Evolutionary conservation across 257 asterid species (phyloP).

Genomic region (Plantago major): DNA sequence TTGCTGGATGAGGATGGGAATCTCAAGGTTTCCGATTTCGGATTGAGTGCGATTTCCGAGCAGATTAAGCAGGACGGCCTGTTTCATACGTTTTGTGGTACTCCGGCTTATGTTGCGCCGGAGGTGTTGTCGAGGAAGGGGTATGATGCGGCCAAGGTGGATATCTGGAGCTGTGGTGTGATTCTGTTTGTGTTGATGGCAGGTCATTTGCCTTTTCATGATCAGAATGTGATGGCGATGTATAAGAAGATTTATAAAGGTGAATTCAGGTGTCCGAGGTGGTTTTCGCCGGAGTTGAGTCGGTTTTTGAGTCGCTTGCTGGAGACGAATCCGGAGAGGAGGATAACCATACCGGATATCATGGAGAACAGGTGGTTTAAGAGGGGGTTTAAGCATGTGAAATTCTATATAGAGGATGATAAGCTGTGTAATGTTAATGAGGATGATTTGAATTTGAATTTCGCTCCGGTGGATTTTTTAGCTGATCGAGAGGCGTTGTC

Average conservation of each 20-base stretch:
- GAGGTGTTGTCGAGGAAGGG: slow-evolving; percentile 33
- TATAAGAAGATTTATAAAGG: slow-evolving; percentile 13
- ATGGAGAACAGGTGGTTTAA: slow-evolving; percentile 11
- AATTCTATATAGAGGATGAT: slow-evolving; percentile 11
- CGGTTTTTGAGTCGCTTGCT: background rate
- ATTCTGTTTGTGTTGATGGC: slow-evolving; percentile 10
- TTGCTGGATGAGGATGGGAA: slow-evolving; percentile 54
- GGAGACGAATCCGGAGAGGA: slow-evolving; percentile 6
- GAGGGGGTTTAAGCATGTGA: slow-evolving; percentile 1
- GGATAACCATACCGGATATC: slow-evolving; percentile 10
- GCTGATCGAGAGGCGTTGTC: background rate
- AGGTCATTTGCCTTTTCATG: slow-evolving; percentile 14
- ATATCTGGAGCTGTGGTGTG: slow-evolving; percentile 11
- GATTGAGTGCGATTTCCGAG: slow-evolving; percentile 36
- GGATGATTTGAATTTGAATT: background rate
- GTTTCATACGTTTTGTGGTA: slow-evolving; percentile 9
- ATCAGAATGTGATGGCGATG: slow-evolving; percentile 7
- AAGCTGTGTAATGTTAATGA: slow-evolving; percentile 12
- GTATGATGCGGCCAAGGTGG: slow-evolving; percentile 52
- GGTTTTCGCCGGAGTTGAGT: slow-evolving; percentile 10
- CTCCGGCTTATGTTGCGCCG: slow-evolving; percentile 29
- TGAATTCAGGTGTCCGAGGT: slow-evolving; percentile 14
- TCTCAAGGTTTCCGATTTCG: slow-evolving; percentile 54
- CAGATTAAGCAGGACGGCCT: slow-evolving; percentile 9
- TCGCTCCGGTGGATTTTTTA: background rate